phyloP scores from a whole-genome alignment of 164 flowering plant species.

The Platanus orientalis region DNA sequence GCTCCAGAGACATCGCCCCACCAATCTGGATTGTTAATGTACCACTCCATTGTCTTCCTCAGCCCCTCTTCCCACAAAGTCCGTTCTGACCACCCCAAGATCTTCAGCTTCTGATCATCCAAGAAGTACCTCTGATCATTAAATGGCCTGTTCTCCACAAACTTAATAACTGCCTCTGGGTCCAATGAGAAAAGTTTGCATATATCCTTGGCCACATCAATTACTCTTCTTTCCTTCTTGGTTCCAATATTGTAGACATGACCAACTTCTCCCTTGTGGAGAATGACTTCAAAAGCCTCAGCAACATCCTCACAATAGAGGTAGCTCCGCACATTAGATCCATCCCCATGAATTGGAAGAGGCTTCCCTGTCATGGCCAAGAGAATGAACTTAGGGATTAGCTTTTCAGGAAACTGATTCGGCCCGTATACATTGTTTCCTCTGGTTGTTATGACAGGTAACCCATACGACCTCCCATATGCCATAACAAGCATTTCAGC shows the following conservation, averaged over 20 bases:
- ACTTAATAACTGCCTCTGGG: slow-evolving; percentile 42
- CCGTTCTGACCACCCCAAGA: slow-evolving; percentile 62
- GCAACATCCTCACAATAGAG: slow-evolving; percentile 77
- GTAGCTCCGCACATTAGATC: slow-evolving; percentile 66
- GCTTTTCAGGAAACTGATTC: slow-evolving; percentile 74
- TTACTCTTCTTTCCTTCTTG: slow-evolving; percentile 72
- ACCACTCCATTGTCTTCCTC: slow-evolving; percentile 68
- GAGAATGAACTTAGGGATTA: too few species aligned
- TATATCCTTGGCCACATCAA: slow-evolving; percentile 61
- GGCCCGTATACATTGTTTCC: slow-evolving; percentile 79
- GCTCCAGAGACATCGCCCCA: too few species aligned
- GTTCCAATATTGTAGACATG: too few species aligned
- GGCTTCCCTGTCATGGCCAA: slow-evolving; percentile 71
- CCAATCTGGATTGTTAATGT: slow-evolving; percentile 59
- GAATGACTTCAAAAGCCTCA: slow-evolving; percentile 71
- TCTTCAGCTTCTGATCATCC: slow-evolving; percentile 70
- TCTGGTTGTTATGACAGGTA: slow-evolving; percentile 79
- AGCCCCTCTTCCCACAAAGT: slow-evolving; percentile 69
- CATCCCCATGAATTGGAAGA: too few species aligned
- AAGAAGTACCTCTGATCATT: slow-evolving; percentile 73
- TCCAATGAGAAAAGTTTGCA: slow-evolving; percentile 58
- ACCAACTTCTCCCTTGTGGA: too few species aligned
- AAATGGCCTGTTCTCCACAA: too few species aligned
- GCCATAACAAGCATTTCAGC: too few species aligned
- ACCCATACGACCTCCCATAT: slow-evolving; percentile 63